Evolutionary conservation across 176 grass and related monocot species (phyloP), one percentile per base, ranked within the genome.

Genomic region (Panicum miliaceum): DNA sequence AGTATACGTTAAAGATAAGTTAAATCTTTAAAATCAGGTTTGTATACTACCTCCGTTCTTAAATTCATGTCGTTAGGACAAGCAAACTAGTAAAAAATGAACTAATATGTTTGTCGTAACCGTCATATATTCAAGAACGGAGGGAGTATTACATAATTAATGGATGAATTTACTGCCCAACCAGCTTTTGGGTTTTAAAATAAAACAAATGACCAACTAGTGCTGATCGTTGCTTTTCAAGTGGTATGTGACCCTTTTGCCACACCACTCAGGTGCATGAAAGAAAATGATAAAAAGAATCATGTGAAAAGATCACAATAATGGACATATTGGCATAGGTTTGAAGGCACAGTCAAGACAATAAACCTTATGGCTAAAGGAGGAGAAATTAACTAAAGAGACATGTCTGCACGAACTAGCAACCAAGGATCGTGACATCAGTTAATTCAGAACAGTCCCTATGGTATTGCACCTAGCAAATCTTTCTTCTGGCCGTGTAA

Each of bases 151-250:
- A 32, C 29, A 32, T 32, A 32, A 57, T 9, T 7, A 45, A 47
- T 3, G 3, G 1, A 40, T 4, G 81, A 29, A 54, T 43, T 54
- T 65, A 54, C 53, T 18, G 22, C 50, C 12, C 51, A 75, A 2
- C 19, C 38, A 79, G 32, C 40, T 86, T 88, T 77, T 51, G n/a
- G 81, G 38, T 13, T 48, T 47, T 47, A 35, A 37, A 80, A 25
- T 77, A 34, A 48, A 68, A 37, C 59, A 66, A 77, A 60, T 64
- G 48, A 37, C 9, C 50, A 73, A 48, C 25, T 82, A 45, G 27
- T 80, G 20, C 37, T 68, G 45, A 56, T 34, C 6, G 6, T 68
- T 59, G 19, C 3, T 36, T 63, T 62, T 26, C 19, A 14, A 69
- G 60, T 15, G n/a, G 6, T 23, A 50, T 74, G 58, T 74, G 35